Evolutionary conservation across 805 yeast species (phyloP).

Genomic region (Sugiyamaella valdiviana): DNA sequence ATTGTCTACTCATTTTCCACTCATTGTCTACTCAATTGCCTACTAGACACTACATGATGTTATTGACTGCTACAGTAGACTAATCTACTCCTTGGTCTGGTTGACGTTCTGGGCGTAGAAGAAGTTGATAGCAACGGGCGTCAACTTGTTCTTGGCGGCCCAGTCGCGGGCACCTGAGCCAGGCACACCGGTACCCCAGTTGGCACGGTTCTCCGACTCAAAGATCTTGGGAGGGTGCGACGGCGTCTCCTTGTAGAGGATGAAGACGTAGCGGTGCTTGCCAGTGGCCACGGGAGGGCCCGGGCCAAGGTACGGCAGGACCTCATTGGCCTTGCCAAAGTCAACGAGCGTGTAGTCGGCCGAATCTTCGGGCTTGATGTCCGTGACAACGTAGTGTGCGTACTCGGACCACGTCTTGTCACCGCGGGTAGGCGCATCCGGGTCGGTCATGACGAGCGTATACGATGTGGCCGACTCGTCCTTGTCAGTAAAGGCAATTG

Average conservation of each 20-base stretch:
- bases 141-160: conserved; percentile 54
- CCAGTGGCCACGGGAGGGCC: conserved; percentile 88
- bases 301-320: conserved; percentile 62
- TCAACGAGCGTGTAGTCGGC: conserved; percentile 19
- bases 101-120: conserved; percentile 60
- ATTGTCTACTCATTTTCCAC: not conserved
- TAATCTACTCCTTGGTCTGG: conserved; percentile 10
- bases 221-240: conserved; percentile 29
- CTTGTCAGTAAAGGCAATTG: conserved; percentile 52
- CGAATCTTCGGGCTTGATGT: conserved; percentile 28
- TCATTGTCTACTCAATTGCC: not conserved
- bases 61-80: not conserved
- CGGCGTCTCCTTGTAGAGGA: conserved; percentile 57
- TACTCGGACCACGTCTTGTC: conserved; percentile 88
- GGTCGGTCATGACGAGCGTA: conserved; percentile 79
- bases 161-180: conserved; percentile 73
- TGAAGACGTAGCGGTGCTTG: conserved; percentile 77
- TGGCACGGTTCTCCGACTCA: conserved; percentile 50
- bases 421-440: conserved; percentile 82
- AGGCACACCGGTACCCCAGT: conserved; percentile 84
- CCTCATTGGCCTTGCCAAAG: conserved; percentile 18
- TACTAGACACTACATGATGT: not conserved
- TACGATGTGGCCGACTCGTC: conserved; percentile 44
- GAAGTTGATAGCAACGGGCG: conserved; percentile 69
- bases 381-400: conserved; percentile 60